Evolutionary conservation across 768 basidiomycete genomes (phyloP).

Genomic region (Leccinum ochraceum): DNA sequence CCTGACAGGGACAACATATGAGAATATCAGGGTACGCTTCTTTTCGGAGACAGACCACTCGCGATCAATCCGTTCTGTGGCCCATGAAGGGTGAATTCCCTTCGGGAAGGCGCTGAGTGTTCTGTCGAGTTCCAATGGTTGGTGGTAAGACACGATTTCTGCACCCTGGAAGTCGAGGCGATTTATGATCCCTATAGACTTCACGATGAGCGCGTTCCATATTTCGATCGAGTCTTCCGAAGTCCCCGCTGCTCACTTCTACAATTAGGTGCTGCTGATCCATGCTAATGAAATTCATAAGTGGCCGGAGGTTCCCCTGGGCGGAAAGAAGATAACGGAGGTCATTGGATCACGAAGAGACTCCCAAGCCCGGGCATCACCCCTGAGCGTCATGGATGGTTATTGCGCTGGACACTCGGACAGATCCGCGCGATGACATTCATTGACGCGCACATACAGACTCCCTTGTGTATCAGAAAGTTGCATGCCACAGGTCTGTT

Average conservation of each 20-base stretch:
- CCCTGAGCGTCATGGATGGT: constrained; percentile 26
- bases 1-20: constrained; percentile 24
- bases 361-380: constrained; percentile 18
- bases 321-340: constrained; percentile 24
- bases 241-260: constrained; percentile 30
- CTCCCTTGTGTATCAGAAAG: constrained; percentile 38
- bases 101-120: constrained; percentile 38
- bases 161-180: constrained; percentile 17
- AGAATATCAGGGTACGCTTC: constrained; percentile 37
- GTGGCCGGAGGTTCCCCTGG: constrained; percentile 33
- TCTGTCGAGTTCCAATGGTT: constrained; percentile 36
- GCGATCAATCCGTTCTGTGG: constrained; percentile 12
- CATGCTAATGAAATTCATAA: constrained; percentile 13
- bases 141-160: constrained; percentile 38
- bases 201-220: constrained; percentile 25
- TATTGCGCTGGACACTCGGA: constrained; percentile 28
- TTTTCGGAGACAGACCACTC: constrained; percentile 38
- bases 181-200: constrained; percentile 25
- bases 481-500: constrained; percentile 33
- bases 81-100: constrained; percentile 37
- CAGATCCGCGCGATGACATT: constrained; percentile 24
- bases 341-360: constrained; percentile 11
- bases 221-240: constrained; percentile 48
- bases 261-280: constrained; percentile 14
- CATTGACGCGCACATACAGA: constrained; percentile 34